A percentile compares a stretch with the other conserved stretches of the same genome.
phyloP scores from a whole-genome alignment of 176 grass and related monocot genomes.

The Oropetium thomaeum region DNA sequence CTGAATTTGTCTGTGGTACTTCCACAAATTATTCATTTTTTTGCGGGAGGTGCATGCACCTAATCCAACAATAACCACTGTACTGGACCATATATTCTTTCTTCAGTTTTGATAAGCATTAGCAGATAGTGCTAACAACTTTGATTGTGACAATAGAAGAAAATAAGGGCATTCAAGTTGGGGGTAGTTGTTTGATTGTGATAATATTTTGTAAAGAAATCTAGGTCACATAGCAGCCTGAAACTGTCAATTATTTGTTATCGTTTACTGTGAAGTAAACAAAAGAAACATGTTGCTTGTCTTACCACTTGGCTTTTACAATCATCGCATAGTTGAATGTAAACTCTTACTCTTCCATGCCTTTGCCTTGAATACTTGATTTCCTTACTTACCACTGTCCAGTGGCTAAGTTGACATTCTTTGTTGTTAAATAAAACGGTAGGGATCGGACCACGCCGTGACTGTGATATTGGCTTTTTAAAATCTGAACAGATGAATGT shows the following conservation, averaged over 20 bases:
- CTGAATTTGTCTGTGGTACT: not conserved
- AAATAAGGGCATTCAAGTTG: slow-evolving; percentile 1
- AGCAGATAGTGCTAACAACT: slow-evolving; percentile 20
- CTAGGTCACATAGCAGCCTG: not conserved
- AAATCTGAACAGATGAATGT: not conserved
- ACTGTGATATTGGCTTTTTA: not conserved
- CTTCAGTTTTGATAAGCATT: slow-evolving; percentile 15
- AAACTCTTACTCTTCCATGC: not conserved
- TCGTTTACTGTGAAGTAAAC: not conserved
- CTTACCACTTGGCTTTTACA: slow-evolving; percentile 22
- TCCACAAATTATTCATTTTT: slow-evolving; percentile 6
- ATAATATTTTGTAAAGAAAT: slow-evolving; percentile 19
- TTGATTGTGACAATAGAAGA: slow-evolving; percentile 19
- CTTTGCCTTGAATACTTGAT: not conserved
- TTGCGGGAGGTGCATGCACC: slow-evolving; percentile 9
- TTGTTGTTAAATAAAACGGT: not conserved
- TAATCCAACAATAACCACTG: slow-evolving; percentile 35
- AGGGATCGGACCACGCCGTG: not conserved
- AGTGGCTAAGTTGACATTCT: not conserved
- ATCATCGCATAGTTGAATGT: not conserved
- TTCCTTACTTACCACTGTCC: not conserved
- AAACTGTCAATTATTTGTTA: not conserved
- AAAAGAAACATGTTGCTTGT: not conserved
- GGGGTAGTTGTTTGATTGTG: slow-evolving; percentile 33
- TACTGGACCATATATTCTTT: slow-evolving; percentile 16